Percentiles rank a stretch among this genome's conserved stretches.
Conservation (phyloP, 805 yeast species). For the Starmerella roubikii region DNA sequence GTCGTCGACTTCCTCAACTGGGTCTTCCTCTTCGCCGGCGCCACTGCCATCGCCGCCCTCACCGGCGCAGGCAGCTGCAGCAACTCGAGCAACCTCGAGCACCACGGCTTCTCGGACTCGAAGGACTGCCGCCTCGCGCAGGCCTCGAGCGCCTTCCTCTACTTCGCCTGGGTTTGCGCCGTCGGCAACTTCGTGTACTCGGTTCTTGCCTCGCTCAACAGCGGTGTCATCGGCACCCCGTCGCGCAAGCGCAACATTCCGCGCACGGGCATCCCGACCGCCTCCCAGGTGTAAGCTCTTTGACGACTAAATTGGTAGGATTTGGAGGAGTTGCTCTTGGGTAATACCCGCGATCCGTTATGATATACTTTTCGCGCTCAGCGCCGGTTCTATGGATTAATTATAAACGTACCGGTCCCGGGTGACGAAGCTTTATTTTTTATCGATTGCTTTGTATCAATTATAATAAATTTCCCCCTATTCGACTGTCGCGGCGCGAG, state of each 20-base stretch:
- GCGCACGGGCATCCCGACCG: slow-evolving; percentile 78
- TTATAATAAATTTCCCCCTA: no score
- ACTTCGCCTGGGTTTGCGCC: slow-evolving; percentile 68
- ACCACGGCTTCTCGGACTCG: slow-evolving; percentile 54
- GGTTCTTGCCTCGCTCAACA: slow-evolving; percentile 36
- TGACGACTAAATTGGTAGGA: no score
- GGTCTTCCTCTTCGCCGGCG: slow-evolving; percentile 89
- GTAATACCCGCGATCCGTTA: no score
- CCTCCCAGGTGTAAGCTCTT: slow-evolving; percentile 60
- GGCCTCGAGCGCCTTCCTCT: slow-evolving; percentile 69
- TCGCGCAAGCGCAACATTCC: slow-evolving; percentile 36
- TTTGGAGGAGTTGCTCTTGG: no score
- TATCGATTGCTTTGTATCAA: no score
- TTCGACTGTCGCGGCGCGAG: no score
- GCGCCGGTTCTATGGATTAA: no score
- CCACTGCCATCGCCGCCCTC: slow-evolving; percentile 85
- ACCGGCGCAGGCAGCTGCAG: slow-evolving; percentile 76
- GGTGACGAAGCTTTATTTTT: no score
- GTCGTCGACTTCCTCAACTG: slow-evolving; percentile 72
- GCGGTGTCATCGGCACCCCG: slow-evolving; percentile 45
- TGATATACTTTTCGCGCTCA: no score
- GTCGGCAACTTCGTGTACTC: slow-evolving; percentile 48
- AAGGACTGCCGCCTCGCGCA: slow-evolving; percentile 94
- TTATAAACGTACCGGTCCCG: no score
- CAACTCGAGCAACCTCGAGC: slow-evolving; percentile 48